Conservation (phyloP, 1,139 yeast genomes). For the Sugiyamaella paludigena region DNA sequence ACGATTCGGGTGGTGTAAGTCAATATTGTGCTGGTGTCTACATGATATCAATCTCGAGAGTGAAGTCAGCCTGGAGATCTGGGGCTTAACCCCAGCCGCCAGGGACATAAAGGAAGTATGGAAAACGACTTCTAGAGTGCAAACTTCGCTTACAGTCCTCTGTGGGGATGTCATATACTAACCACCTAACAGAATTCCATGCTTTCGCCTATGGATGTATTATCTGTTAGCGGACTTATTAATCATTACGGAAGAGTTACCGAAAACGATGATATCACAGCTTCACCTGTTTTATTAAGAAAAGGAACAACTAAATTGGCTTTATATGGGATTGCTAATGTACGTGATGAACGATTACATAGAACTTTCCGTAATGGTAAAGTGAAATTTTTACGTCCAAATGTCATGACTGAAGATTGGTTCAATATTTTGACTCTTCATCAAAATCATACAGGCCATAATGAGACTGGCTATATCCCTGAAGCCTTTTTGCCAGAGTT, state of each 20-base stretch:
- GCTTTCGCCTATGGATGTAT: slow-evolving; percentile 82
- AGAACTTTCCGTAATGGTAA: slow-evolving; percentile 78
- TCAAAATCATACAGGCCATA: slow-evolving; percentile 79
- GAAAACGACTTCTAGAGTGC: no score
- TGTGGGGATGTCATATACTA: no score
- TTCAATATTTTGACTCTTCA: slow-evolving; percentile 88
- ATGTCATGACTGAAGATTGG: slow-evolving; percentile 55
- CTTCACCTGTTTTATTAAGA: slow-evolving; percentile 76
- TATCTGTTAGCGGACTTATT: slow-evolving; percentile 76
- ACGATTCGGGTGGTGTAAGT: slow-evolving; percentile 82
- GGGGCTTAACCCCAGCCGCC: slow-evolving; percentile 5
- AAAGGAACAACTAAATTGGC: slow-evolving; percentile 84
- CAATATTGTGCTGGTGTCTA: no score
- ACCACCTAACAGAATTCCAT: slow-evolving; percentile 39
- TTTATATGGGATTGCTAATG: slow-evolving; percentile 82
- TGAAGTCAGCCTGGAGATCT: not conserved
- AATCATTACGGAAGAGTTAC: slow-evolving; percentile 87
- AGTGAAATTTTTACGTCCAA: slow-evolving; percentile 76
- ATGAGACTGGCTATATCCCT: slow-evolving; percentile 79
- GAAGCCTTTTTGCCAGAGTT: slow-evolving; percentile 80
- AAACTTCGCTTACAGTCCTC: no score
- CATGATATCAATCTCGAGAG: no score
- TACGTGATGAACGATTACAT: slow-evolving; percentile 84
- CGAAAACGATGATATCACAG: slow-evolving; percentile 69
- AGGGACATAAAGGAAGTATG: not conserved